These are phyloP conservation scores for Aegle marmelos DNA, from an alignment of 345 rosid species.

Conservation along the genomic window DNA sequence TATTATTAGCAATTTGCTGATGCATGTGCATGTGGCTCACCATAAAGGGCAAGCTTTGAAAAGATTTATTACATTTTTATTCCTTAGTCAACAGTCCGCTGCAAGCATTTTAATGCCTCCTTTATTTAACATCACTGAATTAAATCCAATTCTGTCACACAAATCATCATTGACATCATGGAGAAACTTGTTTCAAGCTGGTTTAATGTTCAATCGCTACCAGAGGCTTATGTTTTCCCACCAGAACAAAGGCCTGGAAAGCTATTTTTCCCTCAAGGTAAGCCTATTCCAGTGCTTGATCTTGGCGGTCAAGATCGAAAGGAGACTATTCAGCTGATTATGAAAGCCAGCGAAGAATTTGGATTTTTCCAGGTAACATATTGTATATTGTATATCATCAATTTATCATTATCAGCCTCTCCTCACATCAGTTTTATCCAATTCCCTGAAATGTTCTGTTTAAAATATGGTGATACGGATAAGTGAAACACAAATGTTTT, in stretches of 20 bases:
- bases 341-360: conserved; percentile 35
- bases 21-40: conserved; percentile 14
- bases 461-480: background rate
- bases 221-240: conserved; percentile 31
- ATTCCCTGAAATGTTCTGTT: background rate
- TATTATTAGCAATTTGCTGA: conserved; percentile 18
- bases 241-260: conserved; percentile 28
- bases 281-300: conserved; percentile 34
- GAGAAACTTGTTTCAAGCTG: conserved; percentile 31
- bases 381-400: background rate
- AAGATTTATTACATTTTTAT: background rate
- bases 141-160: background rate
- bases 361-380: conserved; percentile 37
- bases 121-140: background rate
- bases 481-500: background rate
- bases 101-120: conserved; percentile 5
- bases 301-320: conserved; percentile 14
- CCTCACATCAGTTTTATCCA: background rate
- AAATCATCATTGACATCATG: conserved; percentile 16
- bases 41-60: background rate
- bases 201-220: conserved; percentile 19
- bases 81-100: conserved; percentile 12
- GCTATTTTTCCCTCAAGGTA: conserved; percentile 11
- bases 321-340: conserved; percentile 14
- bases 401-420: background rate